Percentiles rank a stretch among this genome's conserved stretches.
Conservation (phyloP, 768 basidiomycete genomes). For the Mycena maculata region DNA sequence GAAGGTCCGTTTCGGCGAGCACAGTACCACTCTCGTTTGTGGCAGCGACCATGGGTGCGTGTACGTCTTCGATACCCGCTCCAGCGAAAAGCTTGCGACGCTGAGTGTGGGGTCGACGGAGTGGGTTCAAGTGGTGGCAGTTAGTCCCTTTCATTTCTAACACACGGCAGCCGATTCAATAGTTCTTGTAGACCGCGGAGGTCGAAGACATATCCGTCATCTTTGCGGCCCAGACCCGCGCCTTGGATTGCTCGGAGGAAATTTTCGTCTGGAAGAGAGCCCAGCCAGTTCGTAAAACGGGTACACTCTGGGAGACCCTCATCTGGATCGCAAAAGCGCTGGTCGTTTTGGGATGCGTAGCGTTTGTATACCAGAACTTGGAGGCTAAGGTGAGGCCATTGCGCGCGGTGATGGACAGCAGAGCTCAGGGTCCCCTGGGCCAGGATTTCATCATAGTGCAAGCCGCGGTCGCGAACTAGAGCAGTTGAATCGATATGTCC, state of each 20-base stretch:
- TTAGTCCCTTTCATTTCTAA: neutral
- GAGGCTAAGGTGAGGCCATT: neutral
- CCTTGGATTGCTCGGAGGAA: constrained; percentile 10
- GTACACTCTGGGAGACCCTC: neutral
- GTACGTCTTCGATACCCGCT: constrained; percentile 17
- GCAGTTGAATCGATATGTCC: too few species aligned
- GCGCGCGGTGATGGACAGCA: neutral
- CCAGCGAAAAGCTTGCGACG: neutral
- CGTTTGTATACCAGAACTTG: constrained; percentile 10
- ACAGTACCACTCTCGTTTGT: constrained; percentile 2
- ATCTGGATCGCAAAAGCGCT: neutral
- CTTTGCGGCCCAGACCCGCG: constrained; percentile 12
- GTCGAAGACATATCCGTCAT: constrained; percentile 9
- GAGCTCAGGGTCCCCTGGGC: too few species aligned
- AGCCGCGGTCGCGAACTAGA: neutral
- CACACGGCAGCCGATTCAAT: neutral
- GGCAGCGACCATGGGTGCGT: constrained; percentile 19
- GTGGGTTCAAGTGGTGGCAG: constrained; percentile 15
- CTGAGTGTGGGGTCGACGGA: constrained; percentile 13
- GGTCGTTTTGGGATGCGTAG: constrained; percentile 15
- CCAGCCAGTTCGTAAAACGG: neutral
- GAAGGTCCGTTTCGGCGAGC: constrained; percentile 10
- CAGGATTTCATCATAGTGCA: neutral
- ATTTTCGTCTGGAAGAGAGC: constrained; percentile 20
- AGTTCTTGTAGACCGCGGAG: constrained; percentile 5